Conservation (phyloP, 2,329 filamentous ascomycete genomes). For the Scedosporium minutisporum region DNA sequence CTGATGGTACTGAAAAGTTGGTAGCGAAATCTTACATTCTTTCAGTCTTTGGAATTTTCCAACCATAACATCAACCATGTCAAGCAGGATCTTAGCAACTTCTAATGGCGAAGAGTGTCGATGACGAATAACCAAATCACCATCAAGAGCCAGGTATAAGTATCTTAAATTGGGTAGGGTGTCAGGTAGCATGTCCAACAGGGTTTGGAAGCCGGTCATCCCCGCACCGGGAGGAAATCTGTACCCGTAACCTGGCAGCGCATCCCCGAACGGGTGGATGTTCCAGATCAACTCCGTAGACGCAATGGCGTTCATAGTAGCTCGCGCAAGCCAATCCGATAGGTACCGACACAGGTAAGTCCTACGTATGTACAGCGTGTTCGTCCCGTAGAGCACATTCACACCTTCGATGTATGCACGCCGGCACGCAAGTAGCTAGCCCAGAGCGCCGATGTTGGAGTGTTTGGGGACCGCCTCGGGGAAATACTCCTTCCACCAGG, state of each 20-base stretch:
- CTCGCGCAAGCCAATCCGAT: not conserved
- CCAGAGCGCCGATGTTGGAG: not conserved
- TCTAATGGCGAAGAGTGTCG: not conserved
- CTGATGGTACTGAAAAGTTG: not conserved
- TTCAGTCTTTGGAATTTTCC: not conserved
- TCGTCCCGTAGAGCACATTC: not conserved
- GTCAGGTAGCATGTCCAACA: not conserved
- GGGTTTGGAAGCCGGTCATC: not conserved
- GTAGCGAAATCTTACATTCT: not conserved
- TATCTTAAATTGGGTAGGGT: not conserved
- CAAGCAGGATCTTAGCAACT: not conserved
- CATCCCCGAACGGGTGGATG: not conserved
- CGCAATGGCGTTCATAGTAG: not conserved
- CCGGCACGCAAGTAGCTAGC: not conserved
- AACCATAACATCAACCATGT: not conserved
- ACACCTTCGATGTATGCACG: not conserved
- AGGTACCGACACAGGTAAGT: not conserved
- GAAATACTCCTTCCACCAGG: not conserved
- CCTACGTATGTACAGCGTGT: not conserved
- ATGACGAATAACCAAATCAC: not conserved
- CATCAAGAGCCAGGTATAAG: not conserved
- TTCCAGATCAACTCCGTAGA: not conserved
- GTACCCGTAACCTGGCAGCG: not conserved
- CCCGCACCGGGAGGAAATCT: not conserved
- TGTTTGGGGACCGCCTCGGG: not conserved